Conservation (phyloP, 495 filamentous ascomycete species). For the Podospora pseudoanserina region DNA sequence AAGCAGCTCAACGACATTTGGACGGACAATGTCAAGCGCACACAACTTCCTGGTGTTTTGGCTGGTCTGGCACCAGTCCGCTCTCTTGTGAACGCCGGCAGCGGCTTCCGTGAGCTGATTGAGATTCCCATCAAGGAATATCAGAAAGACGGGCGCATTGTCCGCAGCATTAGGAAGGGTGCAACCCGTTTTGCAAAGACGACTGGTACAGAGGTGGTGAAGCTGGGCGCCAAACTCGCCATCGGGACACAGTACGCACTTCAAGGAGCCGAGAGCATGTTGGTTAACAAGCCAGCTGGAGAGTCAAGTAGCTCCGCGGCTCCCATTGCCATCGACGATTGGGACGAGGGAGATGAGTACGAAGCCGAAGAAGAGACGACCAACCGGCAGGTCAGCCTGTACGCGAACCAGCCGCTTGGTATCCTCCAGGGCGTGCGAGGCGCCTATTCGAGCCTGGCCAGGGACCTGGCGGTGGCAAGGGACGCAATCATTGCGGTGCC, state of each 20-base stretch:
- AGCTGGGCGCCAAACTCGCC: constrained; percentile 89
- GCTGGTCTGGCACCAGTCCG: constrained; percentile 87
- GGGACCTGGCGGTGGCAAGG: constrained; percentile 76
- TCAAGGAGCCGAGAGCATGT: constrained; percentile 78
- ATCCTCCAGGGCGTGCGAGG: constrained; percentile 81
- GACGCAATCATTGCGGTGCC: constrained; percentile 96
- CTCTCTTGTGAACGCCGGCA: constrained; percentile 83
- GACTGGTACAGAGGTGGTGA: constrained; percentile 85
- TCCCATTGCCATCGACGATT: constrained; percentile 23
- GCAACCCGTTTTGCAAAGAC: constrained; percentile 85
- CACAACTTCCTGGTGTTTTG: constrained; percentile 84
- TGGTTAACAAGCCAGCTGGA: constrained; percentile 49
- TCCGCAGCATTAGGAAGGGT: constrained; percentile 88
- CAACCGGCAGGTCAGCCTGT: constrained; percentile 72
- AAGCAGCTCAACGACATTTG: constrained; percentile 90
- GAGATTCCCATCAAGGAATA: constrained; percentile 90
- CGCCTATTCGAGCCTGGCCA: constrained; percentile 75
- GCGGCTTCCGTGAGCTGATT: constrained; percentile 79
- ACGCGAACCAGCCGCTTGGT: constrained; percentile 88
- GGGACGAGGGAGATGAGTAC: constrained; percentile 60
- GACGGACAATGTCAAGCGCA: constrained; percentile 90
- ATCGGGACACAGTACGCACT: constrained; percentile 90
- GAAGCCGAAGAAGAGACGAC: constrained; percentile 56
- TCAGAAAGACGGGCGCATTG: constrained; percentile 85
- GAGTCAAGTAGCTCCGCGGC: constrained; percentile 25